Conservation (phyloP, 352 stramenopile species). For the Phytophthora rubi region DNA sequence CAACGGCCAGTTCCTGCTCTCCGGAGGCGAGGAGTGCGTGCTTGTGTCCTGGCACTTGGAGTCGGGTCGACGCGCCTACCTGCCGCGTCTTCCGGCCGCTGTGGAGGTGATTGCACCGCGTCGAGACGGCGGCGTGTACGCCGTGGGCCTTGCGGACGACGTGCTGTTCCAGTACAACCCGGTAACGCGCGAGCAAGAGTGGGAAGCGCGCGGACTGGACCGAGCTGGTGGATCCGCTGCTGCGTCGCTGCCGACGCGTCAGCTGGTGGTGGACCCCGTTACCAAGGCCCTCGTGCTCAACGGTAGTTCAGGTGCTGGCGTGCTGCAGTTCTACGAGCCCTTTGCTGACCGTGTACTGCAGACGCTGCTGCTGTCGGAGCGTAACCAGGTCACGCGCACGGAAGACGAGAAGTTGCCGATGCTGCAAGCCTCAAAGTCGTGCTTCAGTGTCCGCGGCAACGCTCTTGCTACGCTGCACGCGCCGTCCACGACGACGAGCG, state of each 20-base stretch:
- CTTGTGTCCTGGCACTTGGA: conserved; percentile 89
- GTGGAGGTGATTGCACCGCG: conserved; percentile 63
- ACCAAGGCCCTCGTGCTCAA: conserved; percentile 72
- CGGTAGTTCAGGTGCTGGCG: conserved; percentile 57
- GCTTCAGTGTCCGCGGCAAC: conserved; percentile 57
- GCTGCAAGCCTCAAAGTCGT: conserved; percentile 56
- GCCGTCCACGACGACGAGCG: conserved; percentile 25
- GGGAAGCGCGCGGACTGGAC: conserved; percentile 67
- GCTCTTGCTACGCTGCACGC: conserved; percentile 72
- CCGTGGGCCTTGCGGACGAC: conserved; percentile 67
- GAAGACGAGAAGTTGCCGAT: conserved; percentile 65
- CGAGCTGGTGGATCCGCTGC: conserved; percentile 52
- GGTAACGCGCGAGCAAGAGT: conserved; percentile 79
- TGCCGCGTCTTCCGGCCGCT: conserved; percentile 76
- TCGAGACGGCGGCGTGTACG: conserved; percentile 64
- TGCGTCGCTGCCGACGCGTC: conserved; percentile 54
- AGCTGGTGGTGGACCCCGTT: conserved; percentile 70
- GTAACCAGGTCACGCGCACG: conserved; percentile 86
- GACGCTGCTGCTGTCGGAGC: conserved; percentile 75
- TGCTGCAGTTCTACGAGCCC: conserved; percentile 85
- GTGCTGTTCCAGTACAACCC: conserved; percentile 87
- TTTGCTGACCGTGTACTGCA: conserved; percentile 80
- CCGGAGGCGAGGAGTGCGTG: conserved; percentile 87
- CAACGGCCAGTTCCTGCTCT: conserved; percentile 82
- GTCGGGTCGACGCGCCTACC: conserved; percentile 71